Evolutionary conservation across 192 early-diverging fungal genomes (phyloP).

Genomic region (Coemansia umbellata): DNA sequence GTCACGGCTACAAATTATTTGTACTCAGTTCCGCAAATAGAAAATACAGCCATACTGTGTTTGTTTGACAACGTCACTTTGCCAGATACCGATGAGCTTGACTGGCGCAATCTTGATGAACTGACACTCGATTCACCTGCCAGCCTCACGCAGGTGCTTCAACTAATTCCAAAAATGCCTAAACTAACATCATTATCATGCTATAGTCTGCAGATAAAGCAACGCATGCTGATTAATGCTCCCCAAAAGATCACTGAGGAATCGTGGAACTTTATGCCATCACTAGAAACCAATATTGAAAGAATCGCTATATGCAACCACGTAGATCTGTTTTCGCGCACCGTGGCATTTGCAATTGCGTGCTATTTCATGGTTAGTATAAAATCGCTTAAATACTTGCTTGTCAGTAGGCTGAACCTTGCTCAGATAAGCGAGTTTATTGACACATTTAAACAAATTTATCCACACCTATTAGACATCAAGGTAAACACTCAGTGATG

Average conservation of each 20-base stretch:
- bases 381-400: not conserved
- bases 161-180: not conserved
- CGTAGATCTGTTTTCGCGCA: not conserved
- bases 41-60: not conserved
- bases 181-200: not conserved
- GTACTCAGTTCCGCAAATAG: not conserved
- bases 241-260: too few relatives aligned
- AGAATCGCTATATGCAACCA: not conserved
- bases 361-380: not conserved
- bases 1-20: not conserved
- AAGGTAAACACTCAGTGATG: not conserved
- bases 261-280: not conserved
- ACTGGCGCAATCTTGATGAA: not conserved
- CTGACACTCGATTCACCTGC: not conserved
- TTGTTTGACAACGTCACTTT: not conserved
- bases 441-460: not conserved
- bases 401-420: not conserved
- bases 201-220: not conserved
- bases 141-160: not conserved
- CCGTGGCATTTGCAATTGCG: not conserved
- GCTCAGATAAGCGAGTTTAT: not conserved
- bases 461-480: not conserved
- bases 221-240: too few relatives aligned
- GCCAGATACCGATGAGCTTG: not conserved
- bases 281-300: not conserved